phyloP scores from a whole-genome alignment of 2,329 filamentous ascomycete genomes.

The Penicillium freii region DNA sequence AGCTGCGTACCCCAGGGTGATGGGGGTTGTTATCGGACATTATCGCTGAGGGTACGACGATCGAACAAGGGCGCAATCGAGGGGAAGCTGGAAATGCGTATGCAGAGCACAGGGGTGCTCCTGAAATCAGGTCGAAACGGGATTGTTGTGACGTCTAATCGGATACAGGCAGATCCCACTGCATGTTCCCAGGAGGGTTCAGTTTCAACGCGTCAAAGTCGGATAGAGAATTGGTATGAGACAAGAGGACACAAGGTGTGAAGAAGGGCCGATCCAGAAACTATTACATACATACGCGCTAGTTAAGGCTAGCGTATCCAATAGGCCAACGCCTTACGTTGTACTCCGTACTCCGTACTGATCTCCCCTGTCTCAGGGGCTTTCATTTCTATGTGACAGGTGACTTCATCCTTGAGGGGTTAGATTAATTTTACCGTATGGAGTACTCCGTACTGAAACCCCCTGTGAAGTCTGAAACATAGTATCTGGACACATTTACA shows the following conservation, averaged over 20 bases:
- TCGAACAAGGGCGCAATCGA: conserved; percentile 19
- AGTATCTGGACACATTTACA: neutral
- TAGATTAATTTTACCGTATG: neutral
- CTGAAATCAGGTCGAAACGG: neutral
- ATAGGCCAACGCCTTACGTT: conserved; percentile 5
- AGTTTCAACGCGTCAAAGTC: conserved; percentile 1
- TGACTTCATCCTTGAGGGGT: neutral
- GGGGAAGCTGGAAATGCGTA: conserved; percentile 9
- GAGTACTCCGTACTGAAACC: neutral
- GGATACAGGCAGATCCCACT: conserved; percentile 11
- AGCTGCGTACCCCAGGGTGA: conserved; percentile 62
- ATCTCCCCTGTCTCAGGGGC: conserved; percentile 4
- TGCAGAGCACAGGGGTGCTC: conserved; percentile 8
- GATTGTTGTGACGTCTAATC: conserved; percentile 4
- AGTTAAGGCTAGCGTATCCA: conserved; percentile 9
- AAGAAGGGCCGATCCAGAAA: conserved; percentile 9
- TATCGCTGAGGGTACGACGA: conserved; percentile 2
- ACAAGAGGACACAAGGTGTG: conserved; percentile 2
- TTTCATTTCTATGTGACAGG: conserved; percentile 6
- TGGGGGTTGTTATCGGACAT: conserved; percentile 27
- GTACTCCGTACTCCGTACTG: neutral
- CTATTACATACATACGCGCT: conserved; percentile 15
- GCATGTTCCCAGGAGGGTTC: conserved; percentile 5
- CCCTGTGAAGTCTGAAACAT: neutral
- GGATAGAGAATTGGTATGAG: neutral